phyloP scores from a whole-genome alignment of 2,329 filamentous ascomycete genomes.

The Neonectria punicea region DNA sequence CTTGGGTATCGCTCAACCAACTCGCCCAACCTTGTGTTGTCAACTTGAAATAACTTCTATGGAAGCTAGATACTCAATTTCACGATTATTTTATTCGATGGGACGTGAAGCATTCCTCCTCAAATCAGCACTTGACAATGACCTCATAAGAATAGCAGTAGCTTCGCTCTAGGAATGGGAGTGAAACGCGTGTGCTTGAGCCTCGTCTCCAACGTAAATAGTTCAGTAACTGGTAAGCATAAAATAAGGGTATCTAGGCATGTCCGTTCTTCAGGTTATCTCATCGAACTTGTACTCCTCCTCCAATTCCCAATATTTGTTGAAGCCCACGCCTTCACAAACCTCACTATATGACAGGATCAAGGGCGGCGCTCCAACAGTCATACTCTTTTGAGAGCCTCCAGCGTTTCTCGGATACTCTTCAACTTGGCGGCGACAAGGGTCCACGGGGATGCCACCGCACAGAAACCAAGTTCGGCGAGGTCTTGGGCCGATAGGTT shows the following conservation, averaged over 20 bases:
- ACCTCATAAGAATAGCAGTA: too few relatives aligned
- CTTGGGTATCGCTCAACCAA: too few relatives aligned
- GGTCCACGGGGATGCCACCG: conserved; percentile 56
- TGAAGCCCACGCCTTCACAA: conserved; percentile 57
- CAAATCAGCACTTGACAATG: too few relatives aligned
- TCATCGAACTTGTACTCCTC: conserved; percentile 20
- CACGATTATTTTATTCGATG: too few relatives aligned
- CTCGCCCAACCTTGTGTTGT: too few relatives aligned
- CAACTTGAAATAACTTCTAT: too few relatives aligned
- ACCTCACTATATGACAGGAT: conserved; percentile 57
- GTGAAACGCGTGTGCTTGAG: too few relatives aligned
- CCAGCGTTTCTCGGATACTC: conserved; percentile 50
- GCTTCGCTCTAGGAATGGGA: too few relatives aligned
- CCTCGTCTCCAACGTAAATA: too few relatives aligned
- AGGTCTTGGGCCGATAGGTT: conserved; percentile 48
- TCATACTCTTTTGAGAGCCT: conserved; percentile 54
- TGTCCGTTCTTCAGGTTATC: neutral
- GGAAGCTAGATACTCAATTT: too few relatives aligned
- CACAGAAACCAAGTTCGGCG: conserved; percentile 51
- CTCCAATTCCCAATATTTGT: conserved; percentile 48
- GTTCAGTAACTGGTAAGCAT: too few relatives aligned
- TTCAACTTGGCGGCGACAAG: conserved; percentile 56
- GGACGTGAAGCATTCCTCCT: too few relatives aligned
- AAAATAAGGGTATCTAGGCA: neutral
- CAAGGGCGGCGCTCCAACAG: conserved; percentile 52